phyloP scores from a whole-genome alignment of 306 rosid species.

The Purshia tridentata region DNA sequence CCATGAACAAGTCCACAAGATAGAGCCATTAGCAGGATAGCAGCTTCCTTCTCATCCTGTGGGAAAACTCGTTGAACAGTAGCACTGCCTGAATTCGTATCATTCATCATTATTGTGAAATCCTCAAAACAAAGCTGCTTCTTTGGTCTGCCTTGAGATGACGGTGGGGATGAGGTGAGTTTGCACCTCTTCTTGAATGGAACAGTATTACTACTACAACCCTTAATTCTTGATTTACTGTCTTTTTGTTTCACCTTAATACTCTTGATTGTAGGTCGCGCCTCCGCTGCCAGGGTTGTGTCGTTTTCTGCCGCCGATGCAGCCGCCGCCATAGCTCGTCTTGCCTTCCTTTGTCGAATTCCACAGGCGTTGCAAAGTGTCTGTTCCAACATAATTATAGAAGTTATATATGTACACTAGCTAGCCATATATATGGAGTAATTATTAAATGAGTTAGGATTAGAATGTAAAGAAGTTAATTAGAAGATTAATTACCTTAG shows the following conservation, averaged over 20 bases:
- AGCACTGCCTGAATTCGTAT: constrained; percentile 31
- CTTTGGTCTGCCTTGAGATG: constrained; percentile 34
- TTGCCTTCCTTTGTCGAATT: constrained; percentile 90
- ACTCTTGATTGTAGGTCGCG: constrained; percentile 28
- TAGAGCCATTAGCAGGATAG: constrained; percentile 85
- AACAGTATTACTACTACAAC: neutral
- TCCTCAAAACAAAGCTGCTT: constrained; percentile 60
- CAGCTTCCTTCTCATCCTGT: constrained; percentile 96
- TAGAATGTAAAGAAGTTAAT: neutral
- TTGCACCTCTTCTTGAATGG: constrained; percentile 50
- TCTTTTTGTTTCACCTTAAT: constrained; percentile 33
- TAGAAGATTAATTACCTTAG: constrained; percentile 56
- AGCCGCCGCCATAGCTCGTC: constrained; percentile 76
- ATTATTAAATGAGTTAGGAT: too few relatives aligned
- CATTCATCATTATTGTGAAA: constrained; percentile 45
- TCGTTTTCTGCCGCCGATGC: constrained; percentile 59
- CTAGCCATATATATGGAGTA: too few relatives aligned
- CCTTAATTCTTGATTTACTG: constrained; percentile 27
- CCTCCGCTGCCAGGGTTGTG: constrained; percentile 26
- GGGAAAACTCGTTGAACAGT: constrained; percentile 76
- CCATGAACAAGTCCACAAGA: constrained; percentile 90
- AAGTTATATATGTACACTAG: too few relatives aligned
- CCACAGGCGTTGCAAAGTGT: constrained; percentile 97
- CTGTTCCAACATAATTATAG: constrained; percentile 30
- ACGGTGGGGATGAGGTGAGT: constrained; percentile 1